Conservation (phyloP, 176 grass and related monocot species). For the Aegilops tauschii region DNA sequence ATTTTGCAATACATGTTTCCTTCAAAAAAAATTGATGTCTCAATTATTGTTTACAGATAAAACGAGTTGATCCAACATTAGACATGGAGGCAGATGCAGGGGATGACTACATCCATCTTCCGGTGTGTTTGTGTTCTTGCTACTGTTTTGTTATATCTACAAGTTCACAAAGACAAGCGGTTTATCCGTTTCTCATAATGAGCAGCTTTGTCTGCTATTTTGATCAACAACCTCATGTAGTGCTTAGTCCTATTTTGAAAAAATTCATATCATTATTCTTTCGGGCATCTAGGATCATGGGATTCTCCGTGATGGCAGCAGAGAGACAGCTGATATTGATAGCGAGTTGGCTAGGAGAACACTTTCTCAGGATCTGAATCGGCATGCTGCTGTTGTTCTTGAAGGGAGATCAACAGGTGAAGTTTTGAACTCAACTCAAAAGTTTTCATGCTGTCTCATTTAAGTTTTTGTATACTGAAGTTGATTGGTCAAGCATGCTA, state of each 20-base stretch:
- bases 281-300: constrained; percentile 79
- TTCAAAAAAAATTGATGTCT: background rate
- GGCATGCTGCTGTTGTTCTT: constrained; percentile 98
- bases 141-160: constrained; percentile 20
- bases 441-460: background rate
- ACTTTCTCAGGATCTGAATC: constrained; percentile 90
- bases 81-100: constrained; percentile 97
- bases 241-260: constrained; percentile 5
- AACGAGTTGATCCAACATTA: constrained; percentile 89
- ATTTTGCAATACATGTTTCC: constrained; percentile 20
- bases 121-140: constrained; percentile 39
- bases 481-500: constrained; percentile 11
- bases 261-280: background rate
- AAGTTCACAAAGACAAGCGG: constrained; percentile 5
- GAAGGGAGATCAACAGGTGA: constrained; percentile 85
- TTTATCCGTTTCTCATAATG: constrained; percentile 15
- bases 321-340: constrained; percentile 66
- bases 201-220: constrained; percentile 1
- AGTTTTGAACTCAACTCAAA: background rate
- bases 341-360: constrained; percentile 68
- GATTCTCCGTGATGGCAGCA: constrained; percentile 73
- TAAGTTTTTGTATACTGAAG: background rate
- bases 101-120: constrained; percentile 94
- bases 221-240: constrained; percentile 3
- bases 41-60: constrained; percentile 73